These are phyloP conservation scores for Aspergillus panamensis DNA, from an alignment of 495 filamentous ascomycete species.

Conservation along the genomic window DNA sequence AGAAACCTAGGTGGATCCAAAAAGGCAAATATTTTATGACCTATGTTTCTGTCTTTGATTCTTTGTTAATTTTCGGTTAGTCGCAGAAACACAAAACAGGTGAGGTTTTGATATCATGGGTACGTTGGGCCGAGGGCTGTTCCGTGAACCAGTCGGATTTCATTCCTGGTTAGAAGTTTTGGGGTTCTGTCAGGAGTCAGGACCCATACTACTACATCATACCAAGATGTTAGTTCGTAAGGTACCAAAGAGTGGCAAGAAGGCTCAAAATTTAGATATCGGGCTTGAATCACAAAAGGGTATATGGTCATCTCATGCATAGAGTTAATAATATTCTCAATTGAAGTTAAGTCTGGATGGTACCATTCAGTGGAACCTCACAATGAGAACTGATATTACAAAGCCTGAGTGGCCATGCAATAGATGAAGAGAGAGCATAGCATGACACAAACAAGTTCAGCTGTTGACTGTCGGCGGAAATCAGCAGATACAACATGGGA, in stretches of 20 bases:
- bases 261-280: constrained; percentile 6
- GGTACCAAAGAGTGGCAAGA: neutral
- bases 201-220: constrained; percentile 2
- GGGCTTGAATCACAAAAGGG: constrained; percentile 1
- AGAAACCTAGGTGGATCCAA: constrained; percentile 9
- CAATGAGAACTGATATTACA: neutral
- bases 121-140: neutral
- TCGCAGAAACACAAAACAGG: neutral
- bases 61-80: neutral
- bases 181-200: neutral
- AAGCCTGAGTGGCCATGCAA: neutral
- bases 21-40: constrained; percentile 1
- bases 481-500: constrained; percentile 5
- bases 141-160: neutral
- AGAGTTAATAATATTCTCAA: neutral
- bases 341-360: neutral
- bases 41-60: neutral
- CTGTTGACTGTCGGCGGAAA: constrained; percentile 15
- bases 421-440: neutral
- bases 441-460: neutral
- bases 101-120: neutral
- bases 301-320: neutral
- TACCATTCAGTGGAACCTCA: neutral
- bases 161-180: neutral
- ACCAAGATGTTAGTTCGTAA: no score